Evolutionary conservation across 108 stramenopile genomes (phyloP).

Genomic region (Epithemia pelagica): DNA sequence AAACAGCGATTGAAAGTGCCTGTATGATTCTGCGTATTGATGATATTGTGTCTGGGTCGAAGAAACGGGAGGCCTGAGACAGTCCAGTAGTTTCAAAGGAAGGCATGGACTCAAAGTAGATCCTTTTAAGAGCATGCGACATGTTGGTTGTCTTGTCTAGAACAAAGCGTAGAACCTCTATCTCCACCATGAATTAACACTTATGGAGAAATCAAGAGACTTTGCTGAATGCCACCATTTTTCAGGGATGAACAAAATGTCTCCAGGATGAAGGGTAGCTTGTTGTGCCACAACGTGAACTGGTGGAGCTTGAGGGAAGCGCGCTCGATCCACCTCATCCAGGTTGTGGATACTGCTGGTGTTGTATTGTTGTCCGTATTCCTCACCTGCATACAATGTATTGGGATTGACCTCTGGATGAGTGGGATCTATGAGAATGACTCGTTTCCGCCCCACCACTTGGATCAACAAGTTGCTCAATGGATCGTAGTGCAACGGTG

Average conservation of each 20-base stretch:
- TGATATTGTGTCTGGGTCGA: constrained; percentile 97
- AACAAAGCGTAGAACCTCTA: no score
- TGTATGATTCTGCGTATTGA: constrained; percentile 96
- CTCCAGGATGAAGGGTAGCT: constrained; percentile 50
- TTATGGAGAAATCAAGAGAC: constrained; percentile 48
- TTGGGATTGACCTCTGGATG: constrained; percentile 8
- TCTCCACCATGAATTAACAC: constrained; percentile 80
- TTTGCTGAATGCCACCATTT: constrained; percentile 78
- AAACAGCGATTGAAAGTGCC: constrained; percentile 98
- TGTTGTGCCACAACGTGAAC: constrained; percentile 16
- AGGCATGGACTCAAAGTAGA: no score
- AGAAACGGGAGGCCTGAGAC: constrained; percentile 40
- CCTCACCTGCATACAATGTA: constrained; percentile 40
- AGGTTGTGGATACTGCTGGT: constrained; percentile 44
- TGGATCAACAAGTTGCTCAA: constrained; percentile 77
- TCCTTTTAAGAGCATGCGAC: no score
- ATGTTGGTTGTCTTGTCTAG: no score
- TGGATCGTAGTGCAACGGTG: constrained; percentile 77
- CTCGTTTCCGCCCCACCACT: constrained; percentile 55
- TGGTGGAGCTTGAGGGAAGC: constrained; percentile 38
- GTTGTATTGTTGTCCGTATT: constrained; percentile 63
- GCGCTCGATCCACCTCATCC: constrained; percentile 15
- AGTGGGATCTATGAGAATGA: constrained; percentile 40
- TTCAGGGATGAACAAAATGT: constrained; percentile 60
- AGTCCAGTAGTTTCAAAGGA: no score